phyloP scores from a whole-genome alignment of 805 yeast species.

The Cyberlindnera japonica region DNA sequence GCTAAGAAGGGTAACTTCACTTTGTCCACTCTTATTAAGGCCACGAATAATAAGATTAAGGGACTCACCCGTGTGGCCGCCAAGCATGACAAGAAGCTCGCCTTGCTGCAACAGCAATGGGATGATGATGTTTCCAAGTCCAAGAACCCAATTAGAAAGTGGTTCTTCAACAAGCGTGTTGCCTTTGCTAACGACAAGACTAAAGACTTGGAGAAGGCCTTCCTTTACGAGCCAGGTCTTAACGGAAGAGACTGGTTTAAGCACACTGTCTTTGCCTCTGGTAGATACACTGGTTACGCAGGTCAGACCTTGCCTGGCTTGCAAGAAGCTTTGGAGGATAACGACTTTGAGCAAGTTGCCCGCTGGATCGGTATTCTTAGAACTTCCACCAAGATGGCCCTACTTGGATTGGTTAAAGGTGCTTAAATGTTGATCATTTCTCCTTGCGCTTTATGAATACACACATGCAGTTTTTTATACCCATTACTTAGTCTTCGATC shows the following conservation, averaged over 20 bases:
- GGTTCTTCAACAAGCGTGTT: constrained; percentile 27
- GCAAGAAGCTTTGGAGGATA: constrained; percentile 50
- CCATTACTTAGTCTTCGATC: constrained; percentile 14
- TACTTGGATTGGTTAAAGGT: constrained; percentile 3
- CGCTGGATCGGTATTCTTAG: constrained; percentile 28
- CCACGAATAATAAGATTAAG: constrained; percentile 28
- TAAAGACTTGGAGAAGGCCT: constrained; percentile 41
- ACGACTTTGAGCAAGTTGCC: constrained; percentile 30
- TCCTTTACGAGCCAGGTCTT: constrained; percentile 43
- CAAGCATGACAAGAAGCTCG: constrained; percentile 26
- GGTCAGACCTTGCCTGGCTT: constrained; percentile 53
- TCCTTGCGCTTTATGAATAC: not conserved
- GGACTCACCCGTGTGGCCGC: constrained; percentile 23
- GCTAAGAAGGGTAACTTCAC: constrained; percentile 14
- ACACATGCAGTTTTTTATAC: not conserved
- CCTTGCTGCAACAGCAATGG: constrained; percentile 26
- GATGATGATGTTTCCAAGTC: constrained; percentile 27
- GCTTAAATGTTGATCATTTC: not conserved
- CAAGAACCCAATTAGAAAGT: constrained; percentile 32
- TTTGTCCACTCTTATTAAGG: constrained; percentile 29
- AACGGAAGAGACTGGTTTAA: constrained; percentile 50
- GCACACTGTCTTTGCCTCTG: constrained; percentile 50
- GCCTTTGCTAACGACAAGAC: constrained; percentile 33
- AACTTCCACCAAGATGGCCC: constrained; percentile 10
- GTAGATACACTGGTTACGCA: constrained; percentile 53